Evolutionary conservation across 2,329 filamentous ascomycete genomes (phyloP), one percentile per base, ranked within the genome.

Genomic region (Plenodomus biglobosus): DNA sequence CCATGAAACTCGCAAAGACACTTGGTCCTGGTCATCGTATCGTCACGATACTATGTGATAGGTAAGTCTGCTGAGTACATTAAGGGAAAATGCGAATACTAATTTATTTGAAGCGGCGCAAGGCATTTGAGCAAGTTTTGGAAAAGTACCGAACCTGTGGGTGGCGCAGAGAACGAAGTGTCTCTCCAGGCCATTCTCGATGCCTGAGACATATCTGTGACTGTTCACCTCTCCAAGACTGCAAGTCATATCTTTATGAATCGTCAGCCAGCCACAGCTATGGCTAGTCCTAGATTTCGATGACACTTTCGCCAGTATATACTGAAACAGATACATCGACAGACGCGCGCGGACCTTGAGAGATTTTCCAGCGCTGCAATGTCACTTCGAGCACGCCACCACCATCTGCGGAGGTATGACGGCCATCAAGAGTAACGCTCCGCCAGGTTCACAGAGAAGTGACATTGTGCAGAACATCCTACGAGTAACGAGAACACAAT

Each of bases 111-210:
- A 49, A 73, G 70, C 53, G 87, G 90, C n/a, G 85, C 85, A 8
- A 80, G 90, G 55, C 89, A 94, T 71, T 71, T 94, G 42, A 91
- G 86, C 74, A 92, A 92, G 72, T 92, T 95, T 66, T 94, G 88
- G 87, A 88, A 86, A 64, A 78, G 80, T 54, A 83, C 90, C 44
- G 86, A 83, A 18, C 81, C 85, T 42, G 76, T 87, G 69, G 87
- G 85, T 19, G 76, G 72, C 7, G 60, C 58, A 11, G 68, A 72
- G 30, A 71, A 72, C 42, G 77, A 75, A 22, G 71, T 77, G 38
- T 73, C 72, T 2, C 73, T 89, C 18, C 84, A 88, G 52, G 75
- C 81, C 22, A 83, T 87, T 38, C 71, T 65, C 72, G 83, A 52
- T 15, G 48, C 56, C 46, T 69, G 52, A 66, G 30, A 50, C 38